Base-by-base conservation (phyloP, 352 stramenopile species). In the Thalassiosira mediterranea region DNA sequence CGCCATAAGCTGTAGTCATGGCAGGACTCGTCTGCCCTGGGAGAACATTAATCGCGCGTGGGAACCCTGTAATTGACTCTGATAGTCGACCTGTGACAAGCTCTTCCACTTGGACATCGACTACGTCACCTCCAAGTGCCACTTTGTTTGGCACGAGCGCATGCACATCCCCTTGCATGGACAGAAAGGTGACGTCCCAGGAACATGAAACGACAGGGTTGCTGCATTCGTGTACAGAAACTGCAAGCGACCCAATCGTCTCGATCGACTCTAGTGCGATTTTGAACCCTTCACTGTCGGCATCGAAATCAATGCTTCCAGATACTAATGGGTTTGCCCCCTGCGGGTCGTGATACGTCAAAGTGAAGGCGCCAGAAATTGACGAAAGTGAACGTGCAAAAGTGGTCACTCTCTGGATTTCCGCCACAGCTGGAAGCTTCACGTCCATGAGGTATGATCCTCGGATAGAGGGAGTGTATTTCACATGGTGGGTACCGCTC, bases 361-460 rank as follows among this genome's bases (percentile, higher is more conserved):
- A 77, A 48, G 89, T 88, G 60, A 98, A 97, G 5, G 81, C 87
- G 1, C 94, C 94, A 1, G 70, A 75, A 26, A 88, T 60, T 13
- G 67, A 67, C 11, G 66, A 79, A 42, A 66, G 63, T n/a, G 72
- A 58, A 58, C 40, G 70, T n/a, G 78, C 70, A 1, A 49, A 74
- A 4, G 81, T 91, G n/a, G 65, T 87, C 15, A 98, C 79, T 21
- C 79, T 75, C 32, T 96, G 88, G 3, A 97, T 90, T 58, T 94
- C 92, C 42, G 87, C 42, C 3, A 96, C 72, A 0, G 77, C 75
- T n/a, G 93, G 92, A 1, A 96, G 64, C 38, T 83, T 86, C 1
- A 98, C 93, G 38, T 89, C 91, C 15, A 98, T 75, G 17, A 87
- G 58, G 78, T 98, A 98, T 26, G 79, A 82, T 2, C 96, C 96